Evolutionary conservation across 768 basidiomycete species (phyloP), one percentile per base, ranked within the genome.

Genomic region (Suillus weaverae): DNA sequence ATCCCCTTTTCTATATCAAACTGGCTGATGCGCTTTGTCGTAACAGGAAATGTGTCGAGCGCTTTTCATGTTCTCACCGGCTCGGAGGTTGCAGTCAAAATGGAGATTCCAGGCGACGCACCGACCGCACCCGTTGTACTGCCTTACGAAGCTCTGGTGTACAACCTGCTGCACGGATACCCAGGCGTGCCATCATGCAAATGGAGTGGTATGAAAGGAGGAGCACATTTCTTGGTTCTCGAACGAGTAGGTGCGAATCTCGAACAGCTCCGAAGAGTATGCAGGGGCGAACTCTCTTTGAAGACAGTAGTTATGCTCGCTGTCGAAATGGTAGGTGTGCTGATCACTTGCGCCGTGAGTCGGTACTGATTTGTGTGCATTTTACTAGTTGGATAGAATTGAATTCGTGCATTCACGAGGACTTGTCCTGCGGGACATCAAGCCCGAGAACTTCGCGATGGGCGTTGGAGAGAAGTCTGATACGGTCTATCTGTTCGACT

Each of bases 271-370:
- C 59, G 51, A 2, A 46, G 60, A n/a, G 8, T 70, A 4, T 74
- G 72, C 62, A 62, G 69, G 48, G 65, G 67, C 5, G 53, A 55
- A 11, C 63, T 74, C n/a, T 56, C 64, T 6, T 22, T 73, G 20
- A 70, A 69, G 46, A 73, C 71, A 10, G 64, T 72, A 3, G 59
- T 62, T 35, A 70, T 73, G 69, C 62, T 74, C 3, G 72, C 60
- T 20, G 60, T 68, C 5, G 69, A 74, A 61, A 69, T 74, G 70
- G 73, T 73, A 44, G 36, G 62, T 46, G 32, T 16, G 14, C 5
- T 22, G 41, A 4, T 8, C 30, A 38, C 20, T 4, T 22, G n/a
- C 2, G 4, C 11, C 5, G 22, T 5, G n/a, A 10, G 44, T 46
- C 9, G n/a, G 20, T 8, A 30, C 22, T 48, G 14, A 51, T 51